These are phyloP conservation scores for Nannochloropsis salina DNA, from an alignment of 108 stramenopile species.

Conservation along the genomic window DNA sequence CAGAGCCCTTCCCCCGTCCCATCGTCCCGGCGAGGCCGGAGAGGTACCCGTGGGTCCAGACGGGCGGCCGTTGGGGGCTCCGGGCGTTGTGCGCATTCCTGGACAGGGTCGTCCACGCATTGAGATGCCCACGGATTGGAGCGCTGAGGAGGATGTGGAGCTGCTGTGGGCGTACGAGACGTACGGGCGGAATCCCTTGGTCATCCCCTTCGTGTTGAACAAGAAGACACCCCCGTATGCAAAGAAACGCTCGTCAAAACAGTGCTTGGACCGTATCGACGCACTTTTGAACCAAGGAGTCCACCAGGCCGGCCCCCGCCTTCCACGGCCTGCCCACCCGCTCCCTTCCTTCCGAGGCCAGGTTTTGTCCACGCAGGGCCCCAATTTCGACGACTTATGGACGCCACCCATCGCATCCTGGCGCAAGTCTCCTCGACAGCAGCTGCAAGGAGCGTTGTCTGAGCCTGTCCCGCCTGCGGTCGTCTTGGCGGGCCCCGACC, in stretches of 20 bases:
- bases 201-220: conserved; percentile 5
- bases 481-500: not conserved
- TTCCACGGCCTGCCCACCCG: not conserved
- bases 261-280: conserved; percentile 3
- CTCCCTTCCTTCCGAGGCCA: not conserved
- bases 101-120: conserved; percentile 1
- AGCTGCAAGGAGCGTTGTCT: not conserved
- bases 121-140: conserved; percentile 13
- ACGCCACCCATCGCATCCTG: not conserved
- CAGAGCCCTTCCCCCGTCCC: not conserved
- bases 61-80: not conserved
- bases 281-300: not conserved
- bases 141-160: not conserved
- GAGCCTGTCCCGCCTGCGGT: not conserved
- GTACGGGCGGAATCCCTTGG: conserved; percentile 6
- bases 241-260: not conserved
- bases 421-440: not conserved
- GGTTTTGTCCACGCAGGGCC: not conserved
- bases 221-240: not conserved
- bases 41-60: not conserved
- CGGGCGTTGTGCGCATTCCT: not conserved
- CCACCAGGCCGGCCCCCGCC: not conserved
- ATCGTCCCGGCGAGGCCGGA: not conserved
- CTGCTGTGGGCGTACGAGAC: not conserved
- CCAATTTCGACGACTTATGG: conserved; percentile 1